Conservation (phyloP, 192 early-diverging fungal species). For the Backusella tarrabulga region DNA sequence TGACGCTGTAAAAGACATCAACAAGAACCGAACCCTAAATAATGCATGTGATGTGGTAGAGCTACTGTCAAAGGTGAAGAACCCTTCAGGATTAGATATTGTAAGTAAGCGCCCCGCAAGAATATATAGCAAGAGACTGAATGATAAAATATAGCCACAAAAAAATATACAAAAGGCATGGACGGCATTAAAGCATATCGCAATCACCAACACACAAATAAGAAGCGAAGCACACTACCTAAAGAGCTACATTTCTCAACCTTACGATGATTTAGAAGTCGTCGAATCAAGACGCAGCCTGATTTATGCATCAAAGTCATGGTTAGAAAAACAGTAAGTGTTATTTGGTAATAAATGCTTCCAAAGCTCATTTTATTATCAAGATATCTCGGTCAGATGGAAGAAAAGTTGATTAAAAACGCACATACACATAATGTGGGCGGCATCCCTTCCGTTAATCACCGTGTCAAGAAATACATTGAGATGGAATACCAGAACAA, state of each 20-base stretch:
- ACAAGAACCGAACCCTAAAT: not conserved
- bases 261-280: not conserved
- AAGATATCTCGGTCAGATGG: slow-evolving; percentile 46
- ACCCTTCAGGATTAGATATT: not conserved
- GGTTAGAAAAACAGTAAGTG: slow-evolving; percentile 55
- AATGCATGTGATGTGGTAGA: not conserved
- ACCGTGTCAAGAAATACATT: slow-evolving; percentile 71
- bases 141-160: not conserved
- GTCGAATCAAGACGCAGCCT: not conserved
- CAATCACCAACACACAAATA: not conserved
- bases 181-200: not conserved
- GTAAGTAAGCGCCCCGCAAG: not conserved
- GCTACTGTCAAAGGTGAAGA: not conserved
- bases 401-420: slow-evolving; percentile 53
- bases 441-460: slow-evolving; percentile 75
- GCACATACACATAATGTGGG: slow-evolving; percentile 70
- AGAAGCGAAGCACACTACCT: not conserved
- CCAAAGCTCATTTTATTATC: not conserved
- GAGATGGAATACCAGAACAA: slow-evolving; percentile 65
- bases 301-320: slow-evolving; percentile 42
- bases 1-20: not conserved
- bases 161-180: not conserved
- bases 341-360: not conserved
- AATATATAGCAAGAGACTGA: not conserved
- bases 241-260: not conserved